phyloP scores from a whole-genome alignment of 768 basidiomycete genomes.

The Lentinula aciculospora region DNA sequence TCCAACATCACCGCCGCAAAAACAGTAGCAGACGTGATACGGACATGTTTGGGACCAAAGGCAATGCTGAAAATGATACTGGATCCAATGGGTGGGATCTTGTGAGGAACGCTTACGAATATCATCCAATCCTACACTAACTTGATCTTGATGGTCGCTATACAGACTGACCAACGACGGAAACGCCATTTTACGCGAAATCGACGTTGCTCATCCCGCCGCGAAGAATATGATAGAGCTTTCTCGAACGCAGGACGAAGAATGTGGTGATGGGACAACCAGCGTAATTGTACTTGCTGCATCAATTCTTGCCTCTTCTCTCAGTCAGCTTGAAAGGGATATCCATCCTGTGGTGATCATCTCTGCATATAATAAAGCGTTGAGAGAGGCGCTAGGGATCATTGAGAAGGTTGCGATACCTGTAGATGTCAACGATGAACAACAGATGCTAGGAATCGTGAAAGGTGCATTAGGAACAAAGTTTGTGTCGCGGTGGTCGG shows the following conservation, averaged over 20 bases:
- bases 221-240: slow-evolving; percentile 99
- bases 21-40: slow-evolving; percentile 96
- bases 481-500: slow-evolving; percentile 93
- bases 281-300: slow-evolving; percentile 95
- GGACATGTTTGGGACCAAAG: slow-evolving; percentile 95
- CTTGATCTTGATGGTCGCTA: slow-evolving; percentile 4
- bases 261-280: slow-evolving; percentile 98
- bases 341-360: slow-evolving; percentile 99
- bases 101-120: slow-evolving; percentile 45
- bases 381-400: slow-evolving; percentile 87
- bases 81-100: slow-evolving; percentile 98
- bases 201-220: slow-evolving; percentile 97
- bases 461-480: slow-evolving; percentile 99
- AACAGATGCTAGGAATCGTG: slow-evolving; percentile 93
- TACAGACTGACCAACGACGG: slow-evolving; percentile 92
- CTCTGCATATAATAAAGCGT: slow-evolving; percentile 94
- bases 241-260: slow-evolving; percentile 96
- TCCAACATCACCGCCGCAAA: slow-evolving; percentile 98
- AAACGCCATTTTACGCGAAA: slow-evolving; percentile 97
- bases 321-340: slow-evolving; percentile 89
- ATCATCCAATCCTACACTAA: neutral
- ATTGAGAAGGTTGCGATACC: slow-evolving; percentile 85
- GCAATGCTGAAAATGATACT: slow-evolving; percentile 99
- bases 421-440: slow-evolving; percentile 80
- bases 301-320: slow-evolving; percentile 86